Evolutionary conservation across 257 asterid species (phyloP), one percentile per base, ranked within the genome.

Genomic region (Thymus quinquecostatus): DNA sequence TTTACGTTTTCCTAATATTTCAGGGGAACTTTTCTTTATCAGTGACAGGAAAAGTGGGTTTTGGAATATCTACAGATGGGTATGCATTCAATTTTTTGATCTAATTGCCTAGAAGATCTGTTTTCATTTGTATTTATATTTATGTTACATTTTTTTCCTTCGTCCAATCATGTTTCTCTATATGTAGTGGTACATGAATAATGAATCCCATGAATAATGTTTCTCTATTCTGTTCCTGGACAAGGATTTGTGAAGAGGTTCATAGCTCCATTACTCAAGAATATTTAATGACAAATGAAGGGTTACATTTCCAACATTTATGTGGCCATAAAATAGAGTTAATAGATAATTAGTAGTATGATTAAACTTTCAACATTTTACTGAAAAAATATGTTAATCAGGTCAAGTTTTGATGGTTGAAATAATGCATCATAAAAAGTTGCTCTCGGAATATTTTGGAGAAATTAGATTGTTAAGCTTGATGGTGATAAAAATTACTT

Each of bases 51-150:
- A 80, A 54, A 83, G 79, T 80, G 99, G 99, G 69, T 94, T 91
- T 75, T 94, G 99, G 99, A 94, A 94, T 82, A 86, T 94, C 86
- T 80, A 86, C 87, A 86, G 71, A 91, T 94, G 99, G 99, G 99
- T 91, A 83, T 74, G 74, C 62, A 54, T 62, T 73, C 75, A 49
- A 29, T 10, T 5, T 28, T 60, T 64, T 75, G 55, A 50, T 70
- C 47, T 29, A 58, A 41, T 72, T 60, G 34, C 38, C 58, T 68
- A 14, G 53, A 47, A 51, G 27, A 66, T 3, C 71, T 21, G 1
- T 70, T 60, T 54, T 12, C 3, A 54, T 64, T 60, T 54, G 27
- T 5, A 60, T 64, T 21, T 40, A 50, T 76, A 28, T 1, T 68
- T 76, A 66, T 61, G 57, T 34, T 57, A 32, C 34, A 56, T 65